Base-by-base conservation (phyloP, 768 basidiomycete species). In the Lactifluus pinguis region DNA sequence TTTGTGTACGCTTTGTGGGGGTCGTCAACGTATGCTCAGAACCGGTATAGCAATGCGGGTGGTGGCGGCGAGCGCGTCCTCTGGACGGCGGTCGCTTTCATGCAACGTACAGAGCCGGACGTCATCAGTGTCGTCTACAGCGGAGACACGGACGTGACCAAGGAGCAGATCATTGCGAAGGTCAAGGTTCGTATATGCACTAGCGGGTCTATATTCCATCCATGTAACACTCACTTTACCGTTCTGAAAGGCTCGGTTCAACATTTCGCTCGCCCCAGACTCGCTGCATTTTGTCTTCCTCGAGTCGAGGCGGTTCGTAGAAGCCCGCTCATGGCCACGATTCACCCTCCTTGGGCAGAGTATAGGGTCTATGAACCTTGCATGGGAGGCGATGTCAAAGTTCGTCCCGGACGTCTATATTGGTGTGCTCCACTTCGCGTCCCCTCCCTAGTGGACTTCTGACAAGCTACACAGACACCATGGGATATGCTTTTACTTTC, bases 401-500 rank as follows among this genome's bases (percentile, higher is more conserved):
- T 74, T 98, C 25, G 80, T 94, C 49, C 94, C 95, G 2, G 92
- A 98, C 72, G 75, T 95, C 1, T 99, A 85, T 74, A 88, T 99
- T 41, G 94, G 94, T 93, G 82, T 64, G 49, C 44, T 32, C 17
- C 47, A 21, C 48, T 9, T 48, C 29, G 9, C 36, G 25, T 25
- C 1, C 38, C 10, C 10, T 39, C 29, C 7, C 15, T 39, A 19
- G 11, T 21, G 19, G 6, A 41, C 4, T 36, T 5, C 49, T 64
- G 32, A 53, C 10, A 7, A 3, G 44, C 49, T 47, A 10, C 48
- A 2, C 66, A 97, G 95, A 99, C 70, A 92, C 94, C 0, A 98
- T 98, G 95, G 97, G 97, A 32, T 97, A 94, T 67, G 93, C 94
- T 0, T 98, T 98, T 69, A 92, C 92, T 2, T 93, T 91, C 71